Base-by-base conservation (phyloP, 306 rosid species). In the Gillenia trifoliata region DNA sequence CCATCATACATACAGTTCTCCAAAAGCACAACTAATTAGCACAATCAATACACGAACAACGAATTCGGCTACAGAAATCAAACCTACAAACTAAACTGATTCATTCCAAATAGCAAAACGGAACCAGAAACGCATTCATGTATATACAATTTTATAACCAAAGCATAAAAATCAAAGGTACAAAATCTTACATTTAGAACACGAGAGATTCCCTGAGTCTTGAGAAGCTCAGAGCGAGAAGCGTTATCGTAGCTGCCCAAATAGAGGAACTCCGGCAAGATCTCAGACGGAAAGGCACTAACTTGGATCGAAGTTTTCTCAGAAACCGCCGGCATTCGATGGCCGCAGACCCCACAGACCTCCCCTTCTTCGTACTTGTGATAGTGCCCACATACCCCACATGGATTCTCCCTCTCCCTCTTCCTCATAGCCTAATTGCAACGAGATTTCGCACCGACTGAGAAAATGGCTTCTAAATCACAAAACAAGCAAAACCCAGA, bases 351-450 rank as follows among this genome's bases (percentile, higher is more conserved):
- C 87, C 96, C 88, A 79, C 99, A 95, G 17, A 95, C 96, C 81
- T 94, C 99, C 8, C 99, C 99, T 80, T 95, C 99, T 74, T 95
- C 99, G 65, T 81, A 89, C 75, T 95, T 95, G 88, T 95, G 99
- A 84, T 90, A 95, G 85, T 95, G 99, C 43, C 99, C 99, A 69
- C 99, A 95, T 69, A 95, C 87, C 66, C 91, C 98, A 78, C 99
- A 95, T 62, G 99, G 99, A 70, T 95, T 95, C 83, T 95, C 99
- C 70, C 99, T 92, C 83, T 95, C 99, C 79, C 99, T 88, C 82
- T 95, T 95, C 89, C 98, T 92, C 99, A 95, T 94, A 62, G 36
- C 76, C 81, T 49, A 50, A 34, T 45, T 31, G 45, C 70, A 50
- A 38, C 31, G 30, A 15, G 52, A 76, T 64, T 66, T 22, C 34